phyloP scores from a whole-genome alignment of 176 grass and related monocot species.

The Ensete glaucum region DNA sequence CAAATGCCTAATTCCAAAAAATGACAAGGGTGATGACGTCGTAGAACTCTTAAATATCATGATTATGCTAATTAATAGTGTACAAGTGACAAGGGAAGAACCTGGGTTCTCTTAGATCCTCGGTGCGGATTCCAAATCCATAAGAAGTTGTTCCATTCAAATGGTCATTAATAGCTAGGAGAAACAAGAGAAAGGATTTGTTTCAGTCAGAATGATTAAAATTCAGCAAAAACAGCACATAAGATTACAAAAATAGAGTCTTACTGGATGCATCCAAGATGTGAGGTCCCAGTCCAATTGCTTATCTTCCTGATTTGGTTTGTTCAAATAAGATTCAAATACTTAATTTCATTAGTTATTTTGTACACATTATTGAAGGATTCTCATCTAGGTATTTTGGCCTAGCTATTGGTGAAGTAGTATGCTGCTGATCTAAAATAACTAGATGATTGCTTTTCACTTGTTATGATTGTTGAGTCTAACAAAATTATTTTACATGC shows the following conservation, averaged over 20 bases:
- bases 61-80: not conserved
- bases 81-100: constrained; percentile 15
- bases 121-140: constrained; percentile 73
- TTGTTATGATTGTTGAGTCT: not conserved
- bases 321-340: too few relatives aligned
- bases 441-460: too few relatives aligned
- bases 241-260: too few relatives aligned
- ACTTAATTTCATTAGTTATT: not conserved
- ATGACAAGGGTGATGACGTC: not conserved
- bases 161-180: constrained; percentile 73
- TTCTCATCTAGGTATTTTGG: not conserved
- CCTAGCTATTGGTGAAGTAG: not conserved
- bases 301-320: too few relatives aligned
- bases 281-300: too few relatives aligned
- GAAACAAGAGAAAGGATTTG: not conserved
- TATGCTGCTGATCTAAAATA: not conserved
- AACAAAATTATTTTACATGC: not conserved
- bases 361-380: not conserved
- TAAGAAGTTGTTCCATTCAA: constrained; percentile 46
- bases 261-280: too few relatives aligned
- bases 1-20: not conserved
- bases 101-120: constrained; percentile 91
- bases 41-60: not conserved
- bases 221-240: too few relatives aligned
- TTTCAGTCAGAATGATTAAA: not conserved